Evolutionary conservation across 176 grass and related monocot genomes (phyloP).

Genomic region (Aechmea fasciata): DNA sequence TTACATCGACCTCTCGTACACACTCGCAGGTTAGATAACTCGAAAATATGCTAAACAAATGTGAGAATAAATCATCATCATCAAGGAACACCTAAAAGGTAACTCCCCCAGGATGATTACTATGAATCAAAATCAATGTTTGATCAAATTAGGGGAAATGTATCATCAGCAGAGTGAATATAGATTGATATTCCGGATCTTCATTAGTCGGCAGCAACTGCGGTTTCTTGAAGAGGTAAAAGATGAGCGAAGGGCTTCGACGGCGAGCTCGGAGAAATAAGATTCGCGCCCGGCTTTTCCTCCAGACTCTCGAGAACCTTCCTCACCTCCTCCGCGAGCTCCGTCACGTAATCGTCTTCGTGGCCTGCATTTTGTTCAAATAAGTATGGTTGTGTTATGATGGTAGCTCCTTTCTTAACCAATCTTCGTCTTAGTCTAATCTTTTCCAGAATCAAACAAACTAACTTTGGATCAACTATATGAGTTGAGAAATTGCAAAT

Average conservation of each 20-base stretch:
- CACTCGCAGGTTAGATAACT: too few relatives aligned
- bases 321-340: constrained; percentile 33
- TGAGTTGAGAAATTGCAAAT: too few relatives aligned
- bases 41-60: too few relatives aligned
- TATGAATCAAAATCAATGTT: constrained; percentile 1
- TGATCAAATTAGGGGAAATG: not conserved
- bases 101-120: too few relatives aligned
- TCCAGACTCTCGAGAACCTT: not conserved
- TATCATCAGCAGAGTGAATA: constrained; percentile 9
- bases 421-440: not conserved
- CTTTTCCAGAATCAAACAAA: too few relatives aligned
- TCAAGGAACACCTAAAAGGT: too few relatives aligned
- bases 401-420: not conserved
- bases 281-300: not conserved
- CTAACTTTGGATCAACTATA: too few relatives aligned
- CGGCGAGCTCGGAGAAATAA: not conserved
- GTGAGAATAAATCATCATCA: too few relatives aligned
- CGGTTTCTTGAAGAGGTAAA: constrained; percentile 7
- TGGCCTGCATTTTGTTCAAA: constrained; percentile 17
- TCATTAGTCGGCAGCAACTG: constrained; percentile 28
- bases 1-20: too few relatives aligned
- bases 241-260: constrained; percentile 11
- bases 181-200: not conserved
- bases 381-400: not conserved
- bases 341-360: constrained; percentile 34